Base-by-base conservation (phyloP, 2,329 filamentous ascomycete genomes). In the Apiospora sp. region DNA sequence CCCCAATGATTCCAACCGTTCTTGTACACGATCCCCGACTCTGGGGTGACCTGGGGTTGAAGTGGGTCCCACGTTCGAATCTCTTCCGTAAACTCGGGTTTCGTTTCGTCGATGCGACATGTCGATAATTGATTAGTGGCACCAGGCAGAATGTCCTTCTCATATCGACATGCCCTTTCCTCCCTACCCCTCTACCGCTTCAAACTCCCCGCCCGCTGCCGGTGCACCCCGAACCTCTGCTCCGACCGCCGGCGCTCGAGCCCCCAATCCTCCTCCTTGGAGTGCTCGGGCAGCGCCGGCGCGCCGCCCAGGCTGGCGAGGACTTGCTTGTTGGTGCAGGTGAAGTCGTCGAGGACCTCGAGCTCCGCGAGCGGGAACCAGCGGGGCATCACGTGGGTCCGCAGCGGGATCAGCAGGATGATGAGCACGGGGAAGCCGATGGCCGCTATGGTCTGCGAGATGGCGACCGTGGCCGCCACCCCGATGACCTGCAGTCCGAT, bases 361-460 rank as follows among this genome's bases (percentile, higher is more conserved):
- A 90, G 77, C 75, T 90, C 88, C 24, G 84, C 75, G 6, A 81
- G 77, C 0, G 81, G 82, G 74, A 90, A 90, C 79, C 87, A 87
- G 22, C 80, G 76, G 0, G 88, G 88, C 74, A 90, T 79, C 0
- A 87, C 71, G 71, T 84, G 82, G 73, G 85, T 87, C 3, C 88
- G 81, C 43, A 90, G 76, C 0, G 89, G 89, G 10, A 91, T 89
- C 24, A 90, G 82, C 4, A 86, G 78, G 24, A 88, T 82, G 73
- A 91, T 90, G 70, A 90, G 84, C 19, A 91, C 84, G 0, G 89
- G 89, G 74, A 91, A 91, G 0, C 87, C 86, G 43, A 91, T 89
- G 0, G 88, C 89, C 0, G 87, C 89, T 34, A 90, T 87, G 0
- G 89, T 91, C 78, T 90, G 87, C 2, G 88, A 89, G 70, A 91